These are phyloP conservation scores for Cryptococcus floricola DNA, from an alignment of 1,284 basidiomycete genomes.

Conservation along the genomic window DNA sequence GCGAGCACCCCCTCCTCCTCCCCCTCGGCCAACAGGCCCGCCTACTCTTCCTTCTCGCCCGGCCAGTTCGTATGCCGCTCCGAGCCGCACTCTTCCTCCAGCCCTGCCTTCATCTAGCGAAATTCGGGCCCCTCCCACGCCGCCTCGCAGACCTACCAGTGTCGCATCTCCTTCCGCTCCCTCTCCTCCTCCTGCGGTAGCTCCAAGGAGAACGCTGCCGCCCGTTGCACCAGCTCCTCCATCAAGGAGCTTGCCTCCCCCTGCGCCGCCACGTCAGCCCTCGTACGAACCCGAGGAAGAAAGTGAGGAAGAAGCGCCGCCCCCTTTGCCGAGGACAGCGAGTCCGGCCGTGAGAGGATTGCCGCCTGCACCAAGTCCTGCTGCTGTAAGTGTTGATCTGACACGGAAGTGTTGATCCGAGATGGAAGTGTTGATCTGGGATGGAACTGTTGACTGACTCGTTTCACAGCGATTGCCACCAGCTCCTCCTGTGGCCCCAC, in stretches of 20 bases:
- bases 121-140: too few species aligned
- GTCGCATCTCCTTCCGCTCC: too few species aligned
- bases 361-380: constrained; percentile 5
- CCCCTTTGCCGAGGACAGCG: constrained; percentile 28
- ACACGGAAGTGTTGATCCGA: not conserved
- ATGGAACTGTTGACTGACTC: not conserved
- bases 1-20: constrained; percentile 46
- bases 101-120: constrained; percentile 10
- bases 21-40: constrained; percentile 41
- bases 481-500: constrained; percentile 10
- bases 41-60: constrained; percentile 36
- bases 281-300: constrained; percentile 49
- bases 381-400: not conserved
- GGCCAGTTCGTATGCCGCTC: constrained; percentile 18
- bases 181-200: too few species aligned
- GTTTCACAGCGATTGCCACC: not conserved
- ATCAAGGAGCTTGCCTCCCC: constrained; percentile 17
- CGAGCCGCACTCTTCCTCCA: constrained; percentile 28
- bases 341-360: constrained; percentile 33
- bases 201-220: too few species aligned
- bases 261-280: constrained; percentile 25
- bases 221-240: not conserved
- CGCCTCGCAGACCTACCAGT: too few species aligned
- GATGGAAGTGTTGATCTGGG: not conserved
- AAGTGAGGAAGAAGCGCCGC: constrained; percentile 27